A percentile compares a stretch with the other conserved stretches of the same genome.
phyloP scores from a whole-genome alignment of 1,284 basidiomycete species.

The Rhodotorula sp. region DNA sequence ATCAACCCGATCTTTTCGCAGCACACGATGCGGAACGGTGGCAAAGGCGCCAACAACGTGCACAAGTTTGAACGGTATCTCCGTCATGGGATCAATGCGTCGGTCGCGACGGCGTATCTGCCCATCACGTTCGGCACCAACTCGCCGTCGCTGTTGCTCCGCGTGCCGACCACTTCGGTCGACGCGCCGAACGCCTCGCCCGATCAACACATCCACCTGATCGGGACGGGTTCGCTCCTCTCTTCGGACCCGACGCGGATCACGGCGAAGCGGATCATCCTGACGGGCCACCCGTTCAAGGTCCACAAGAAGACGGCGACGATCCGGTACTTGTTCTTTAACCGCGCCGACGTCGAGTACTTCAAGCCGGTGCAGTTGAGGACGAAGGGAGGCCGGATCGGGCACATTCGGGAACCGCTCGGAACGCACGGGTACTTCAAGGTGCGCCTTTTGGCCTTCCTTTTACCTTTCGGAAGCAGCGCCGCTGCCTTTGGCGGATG shows the following conservation, averaged over 20 bases:
- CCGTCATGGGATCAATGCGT: constrained; percentile 63
- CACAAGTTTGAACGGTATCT: constrained; percentile 97
- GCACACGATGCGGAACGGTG: constrained; percentile 76
- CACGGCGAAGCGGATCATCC: constrained; percentile 85
- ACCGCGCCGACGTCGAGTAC: constrained; percentile 82
- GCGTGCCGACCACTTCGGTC: constrained; percentile 44
- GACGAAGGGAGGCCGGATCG: constrained; percentile 89
- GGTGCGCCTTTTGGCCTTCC: constrained; percentile 50
- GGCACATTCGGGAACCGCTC: constrained; percentile 86
- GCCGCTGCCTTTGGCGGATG: background rate
- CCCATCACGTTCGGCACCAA: constrained; percentile 77
- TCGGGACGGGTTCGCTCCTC: constrained; percentile 85
- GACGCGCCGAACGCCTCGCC: constrained; percentile 39
- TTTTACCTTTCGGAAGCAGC: too few species aligned
- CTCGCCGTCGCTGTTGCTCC: constrained; percentile 43
- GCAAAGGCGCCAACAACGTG: constrained; percentile 89
- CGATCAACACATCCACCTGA: constrained; percentile 58
- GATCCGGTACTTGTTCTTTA: constrained; percentile 98
- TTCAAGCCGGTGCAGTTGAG: constrained; percentile 90
- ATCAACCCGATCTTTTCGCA: constrained; percentile 91
- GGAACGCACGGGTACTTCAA: constrained; percentile 99
- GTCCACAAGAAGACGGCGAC: constrained; percentile 97
- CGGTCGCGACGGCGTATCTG: constrained; percentile 81
- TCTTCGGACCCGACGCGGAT: constrained; percentile 88
- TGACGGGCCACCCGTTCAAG: constrained; percentile 96